Evolutionary conservation across 176 grass and related monocot species (phyloP).

Genomic region (Triticum monococcum): DNA sequence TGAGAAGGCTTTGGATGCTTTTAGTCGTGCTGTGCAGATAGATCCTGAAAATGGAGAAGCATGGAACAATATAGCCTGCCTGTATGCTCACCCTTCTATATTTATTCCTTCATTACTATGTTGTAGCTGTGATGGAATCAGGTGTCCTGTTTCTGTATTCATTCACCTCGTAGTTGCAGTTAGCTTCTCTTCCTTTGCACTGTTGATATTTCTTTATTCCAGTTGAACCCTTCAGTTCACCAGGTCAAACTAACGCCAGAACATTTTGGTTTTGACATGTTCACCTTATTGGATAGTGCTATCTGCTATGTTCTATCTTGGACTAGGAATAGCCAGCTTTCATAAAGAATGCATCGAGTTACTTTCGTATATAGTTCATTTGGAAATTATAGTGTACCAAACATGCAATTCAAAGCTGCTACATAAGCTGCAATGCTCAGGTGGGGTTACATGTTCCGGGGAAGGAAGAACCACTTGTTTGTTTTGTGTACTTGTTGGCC

Average conservation of each 20-base stretch:
- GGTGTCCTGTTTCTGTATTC: constrained; percentile 12
- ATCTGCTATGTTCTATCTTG: neutral
- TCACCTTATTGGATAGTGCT: neutral
- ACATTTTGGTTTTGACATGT: neutral
- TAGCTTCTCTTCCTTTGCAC: neutral
- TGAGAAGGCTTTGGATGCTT: constrained; percentile 92
- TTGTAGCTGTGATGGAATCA: constrained; percentile 26
- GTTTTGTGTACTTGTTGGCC: neutral
- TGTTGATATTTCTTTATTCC: neutral
- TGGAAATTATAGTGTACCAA: constrained; percentile 19
- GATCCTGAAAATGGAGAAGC: constrained; percentile 99
- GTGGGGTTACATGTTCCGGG: constrained; percentile 14
- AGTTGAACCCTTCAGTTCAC: neutral
- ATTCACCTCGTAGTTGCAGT: neutral
- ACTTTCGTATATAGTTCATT: neutral
- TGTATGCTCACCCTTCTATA: constrained; percentile 44
- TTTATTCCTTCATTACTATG: constrained; percentile 8
- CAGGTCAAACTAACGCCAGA: neutral
- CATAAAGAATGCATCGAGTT: neutral
- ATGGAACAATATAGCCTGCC: constrained; percentile 96
- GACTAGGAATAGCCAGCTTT: constrained; percentile 1
- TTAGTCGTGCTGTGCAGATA: constrained; percentile 88
- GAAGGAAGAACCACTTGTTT: neutral
- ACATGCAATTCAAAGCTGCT: neutral
- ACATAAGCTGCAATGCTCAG: neutral